phyloP scores from a whole-genome alignment of 1,139 yeast genomes.

The Wickerhamomyces sp. region DNA sequence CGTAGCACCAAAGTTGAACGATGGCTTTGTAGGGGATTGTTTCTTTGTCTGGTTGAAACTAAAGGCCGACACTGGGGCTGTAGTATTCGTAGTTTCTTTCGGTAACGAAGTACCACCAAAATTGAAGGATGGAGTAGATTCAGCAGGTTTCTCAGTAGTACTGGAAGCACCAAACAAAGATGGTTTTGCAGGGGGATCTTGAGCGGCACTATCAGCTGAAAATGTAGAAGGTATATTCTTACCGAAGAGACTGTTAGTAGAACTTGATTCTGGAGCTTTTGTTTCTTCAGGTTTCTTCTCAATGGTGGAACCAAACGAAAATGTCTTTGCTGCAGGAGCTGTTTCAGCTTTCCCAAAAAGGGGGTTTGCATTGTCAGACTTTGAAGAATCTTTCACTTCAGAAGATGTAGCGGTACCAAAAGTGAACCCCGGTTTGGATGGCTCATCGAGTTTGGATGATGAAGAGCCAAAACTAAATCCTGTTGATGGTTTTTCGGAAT shows the following conservation, averaged over 20 bases:
- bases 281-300: not conserved
- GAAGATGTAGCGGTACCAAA: too few relatives aligned
- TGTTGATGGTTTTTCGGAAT: not conserved
- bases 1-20: constrained; percentile 1
- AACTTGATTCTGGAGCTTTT: not conserved
- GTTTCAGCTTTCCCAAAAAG: not conserved
- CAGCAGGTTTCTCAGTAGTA: not conserved
- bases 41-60: not conserved
- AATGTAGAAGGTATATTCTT: not conserved
- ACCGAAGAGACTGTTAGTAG: not conserved
- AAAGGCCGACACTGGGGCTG: not conserved
- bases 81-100: not conserved
- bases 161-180: not conserved
- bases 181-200: not conserved
- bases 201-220: not conserved
- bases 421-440: too few relatives aligned
- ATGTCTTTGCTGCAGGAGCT: not conserved
- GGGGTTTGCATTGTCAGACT: not conserved
- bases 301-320: not conserved
- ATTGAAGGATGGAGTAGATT: not conserved
- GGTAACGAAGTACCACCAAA: constrained; percentile 2
- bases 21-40: constrained; percentile 1
- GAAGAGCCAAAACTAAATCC: constrained; percentile 4
- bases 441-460: too few relatives aligned
- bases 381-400: too few relatives aligned